Base-by-base conservation (phyloP, 2,329 filamentous ascomycete genomes). In the Verticillium alfalfae region DNA sequence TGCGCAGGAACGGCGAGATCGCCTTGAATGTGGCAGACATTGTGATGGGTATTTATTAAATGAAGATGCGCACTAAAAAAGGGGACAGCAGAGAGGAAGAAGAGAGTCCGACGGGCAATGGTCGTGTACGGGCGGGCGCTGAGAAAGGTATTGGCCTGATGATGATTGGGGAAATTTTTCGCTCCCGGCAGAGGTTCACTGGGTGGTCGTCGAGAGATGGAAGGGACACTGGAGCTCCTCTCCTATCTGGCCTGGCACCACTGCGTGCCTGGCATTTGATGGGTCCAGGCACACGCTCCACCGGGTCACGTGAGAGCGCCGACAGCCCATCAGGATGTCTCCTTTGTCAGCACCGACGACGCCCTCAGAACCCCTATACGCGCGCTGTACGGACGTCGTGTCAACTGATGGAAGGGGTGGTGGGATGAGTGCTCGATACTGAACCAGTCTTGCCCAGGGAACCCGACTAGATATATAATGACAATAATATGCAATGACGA, bases 1-100 rank as follows among this genome's bases (percentile, higher is more conserved):
- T 90, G 82, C 91, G 90, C 79, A 95, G 78, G 72, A 97, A 88
- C 71, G 92, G 89, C 78, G 87, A 86, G 71, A 92, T 74, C 65
- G 89, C 87, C 82, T 92, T 88, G 76, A 92, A 85, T 74, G 95
- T 87, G 73, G 85, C 85, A 78, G 92, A 88, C 91, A 96, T 96
- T 73, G 77, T 90, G 81, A 62, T 64, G 38, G 62, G 67, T 67
- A 68, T 63, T 62, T 68, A 60, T 66, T 73, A 58, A 45, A 61
- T 62, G 65, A 67, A 62, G 66, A 69, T 67, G 59, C 60, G 45
- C 31, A 52, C n/a, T 52, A 68, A 67, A 64, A 63, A 68, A 62
- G 69, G 64, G 15, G 56, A 60, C 34, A 61, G 26, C 9, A 37
- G 57, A 62, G 54, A 63, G 60, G 39, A 61, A 66, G 62, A 39